Conservation (phyloP, 768 basidiomycete genomes). For the Tricholoma bakamatsutake region DNA sequence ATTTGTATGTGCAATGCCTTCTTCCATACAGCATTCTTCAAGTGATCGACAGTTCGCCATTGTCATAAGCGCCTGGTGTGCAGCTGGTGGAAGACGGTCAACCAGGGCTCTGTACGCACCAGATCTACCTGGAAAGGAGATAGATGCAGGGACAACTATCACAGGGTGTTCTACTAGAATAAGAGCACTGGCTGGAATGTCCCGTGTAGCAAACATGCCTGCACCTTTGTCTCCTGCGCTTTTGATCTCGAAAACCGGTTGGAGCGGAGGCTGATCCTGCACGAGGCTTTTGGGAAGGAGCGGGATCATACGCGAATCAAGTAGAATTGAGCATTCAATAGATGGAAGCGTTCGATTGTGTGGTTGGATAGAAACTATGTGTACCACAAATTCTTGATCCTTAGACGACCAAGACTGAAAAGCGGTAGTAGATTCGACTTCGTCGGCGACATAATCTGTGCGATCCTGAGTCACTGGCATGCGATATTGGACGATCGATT, state of each 20-base stretch:
- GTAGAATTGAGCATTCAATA: background rate
- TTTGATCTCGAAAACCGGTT: constrained; percentile 14
- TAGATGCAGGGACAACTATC: constrained; percentile 18
- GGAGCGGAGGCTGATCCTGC: background rate
- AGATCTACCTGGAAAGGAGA: constrained; percentile 11
- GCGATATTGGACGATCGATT: background rate
- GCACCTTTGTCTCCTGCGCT: constrained; percentile 20
- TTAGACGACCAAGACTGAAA: background rate
- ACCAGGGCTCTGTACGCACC: constrained; percentile 19
- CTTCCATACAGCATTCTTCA: constrained; percentile 31
- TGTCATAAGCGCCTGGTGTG: constrained; percentile 16
- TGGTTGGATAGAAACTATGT: background rate
- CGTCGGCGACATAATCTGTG: background rate
- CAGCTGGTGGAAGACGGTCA: constrained; percentile 11
- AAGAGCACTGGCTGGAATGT: constrained; percentile 17
- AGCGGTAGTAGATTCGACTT: background rate
- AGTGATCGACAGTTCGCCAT: constrained; percentile 19
- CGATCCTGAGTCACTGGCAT: background rate
- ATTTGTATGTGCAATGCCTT: constrained; percentile 41
- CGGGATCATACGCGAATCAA: constrained; percentile 1
- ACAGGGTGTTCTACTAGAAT: constrained; percentile 23
- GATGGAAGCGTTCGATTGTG: background rate
- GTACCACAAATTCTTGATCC: background rate
- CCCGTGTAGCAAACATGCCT: constrained; percentile 23
- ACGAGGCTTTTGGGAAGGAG: background rate